Percentiles rank a stretch among this genome's conserved stretches.
phyloP scores from a whole-genome alignment of 2,329 filamentous ascomycete species.

The Clarireedia monteithiana region DNA sequence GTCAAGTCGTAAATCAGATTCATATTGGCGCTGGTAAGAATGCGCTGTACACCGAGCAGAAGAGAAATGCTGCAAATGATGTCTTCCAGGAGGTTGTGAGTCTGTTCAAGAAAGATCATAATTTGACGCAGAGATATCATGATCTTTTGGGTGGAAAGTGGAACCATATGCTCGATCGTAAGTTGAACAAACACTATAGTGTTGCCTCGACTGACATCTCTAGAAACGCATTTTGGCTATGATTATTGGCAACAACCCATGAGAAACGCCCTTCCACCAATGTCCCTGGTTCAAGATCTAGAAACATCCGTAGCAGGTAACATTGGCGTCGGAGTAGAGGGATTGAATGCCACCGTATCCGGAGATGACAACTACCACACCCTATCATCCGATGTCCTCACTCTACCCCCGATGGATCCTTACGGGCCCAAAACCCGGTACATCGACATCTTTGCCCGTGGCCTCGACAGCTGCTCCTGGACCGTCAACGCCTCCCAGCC shows the following conservation, averaged over 20 bases:
- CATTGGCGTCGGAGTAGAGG: slow-evolving; percentile 57
- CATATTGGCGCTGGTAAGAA: slow-evolving; percentile 44
- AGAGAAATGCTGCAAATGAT: slow-evolving; percentile 48
- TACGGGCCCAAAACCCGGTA: slow-evolving; percentile 49
- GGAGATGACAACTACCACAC: slow-evolving; percentile 58
- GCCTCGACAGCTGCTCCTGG: slow-evolving; percentile 44
- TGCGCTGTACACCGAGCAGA: slow-evolving; percentile 46
- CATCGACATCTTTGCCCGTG: slow-evolving; percentile 57
- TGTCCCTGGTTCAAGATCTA: slow-evolving; percentile 50
- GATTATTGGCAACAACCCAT: slow-evolving; percentile 59
- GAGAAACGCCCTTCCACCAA: slow-evolving; percentile 56
- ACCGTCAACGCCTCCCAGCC: slow-evolving; percentile 37
- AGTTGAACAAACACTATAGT: slow-evolving; percentile 12
- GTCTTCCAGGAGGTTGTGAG: slow-evolving; percentile 44
- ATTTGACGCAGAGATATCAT: slow-evolving; percentile 50
- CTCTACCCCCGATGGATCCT: slow-evolving; percentile 48
- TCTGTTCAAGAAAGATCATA: slow-evolving; percentile 48
- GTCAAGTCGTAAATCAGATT: slow-evolving; percentile 47
- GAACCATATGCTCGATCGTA: slow-evolving; percentile 52
- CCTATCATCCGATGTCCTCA: slow-evolving; percentile 45
- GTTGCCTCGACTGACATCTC: too few relatives aligned
- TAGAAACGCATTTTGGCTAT: slow-evolving; percentile 46
- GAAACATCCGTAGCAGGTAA: slow-evolving; percentile 53
- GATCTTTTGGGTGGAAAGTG: slow-evolving; percentile 52
- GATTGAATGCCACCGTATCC: slow-evolving; percentile 57